Evolutionary conservation across 345 rosid genomes (phyloP), one percentile per base, ranked within the genome.

Genomic region (Brassica cretica): DNA sequence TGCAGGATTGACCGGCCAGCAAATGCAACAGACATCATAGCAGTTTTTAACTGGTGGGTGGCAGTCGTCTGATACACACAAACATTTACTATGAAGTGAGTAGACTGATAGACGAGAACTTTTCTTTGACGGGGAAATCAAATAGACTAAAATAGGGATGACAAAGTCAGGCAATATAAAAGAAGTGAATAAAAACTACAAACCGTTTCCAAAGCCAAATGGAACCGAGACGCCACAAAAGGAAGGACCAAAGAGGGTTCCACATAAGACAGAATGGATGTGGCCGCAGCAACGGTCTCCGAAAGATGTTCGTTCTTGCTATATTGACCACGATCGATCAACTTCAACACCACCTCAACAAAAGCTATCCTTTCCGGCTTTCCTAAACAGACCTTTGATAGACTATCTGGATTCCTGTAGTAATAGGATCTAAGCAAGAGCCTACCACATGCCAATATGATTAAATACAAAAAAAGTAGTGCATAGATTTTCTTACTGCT

Each of bases 171-270:
- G 74, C 35, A 68, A 72, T 51, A 59, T 12, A 56, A 72, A 69
- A 46, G 78, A 59, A n/a, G 71, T 8, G 41, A 68, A 72, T 71
- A 68, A 74, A 81, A 55, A 58, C 16, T 76, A 80, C 82, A 70
- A 70, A 89, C 99, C 98, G 98, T 92, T 93, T 95, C 98, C 92
- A 93, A 86, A 69, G 99, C 99, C 89, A 95, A 83, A 80, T 88
- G 93, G 80, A 92, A 95, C 69, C 99, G 87, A 71, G 94, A 88
- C n/a, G 94, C 90, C 81, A 95, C 81, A 85, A 95, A 90, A 58
- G 98, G 97, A 90, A 95, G 97, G 83, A 95, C 99, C 78, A 88
- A 82, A 78, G 92, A 86, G 66, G 99, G 99, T 85, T 95, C 99
- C 84, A 91, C 93, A 81, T 89, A 95, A 63, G 99, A 91, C 77